Evolutionary conservation across 1,284 basidiomycete genomes (phyloP), one percentile per base, ranked within the genome.

Genomic region (Ganoderma multipileum): DNA sequence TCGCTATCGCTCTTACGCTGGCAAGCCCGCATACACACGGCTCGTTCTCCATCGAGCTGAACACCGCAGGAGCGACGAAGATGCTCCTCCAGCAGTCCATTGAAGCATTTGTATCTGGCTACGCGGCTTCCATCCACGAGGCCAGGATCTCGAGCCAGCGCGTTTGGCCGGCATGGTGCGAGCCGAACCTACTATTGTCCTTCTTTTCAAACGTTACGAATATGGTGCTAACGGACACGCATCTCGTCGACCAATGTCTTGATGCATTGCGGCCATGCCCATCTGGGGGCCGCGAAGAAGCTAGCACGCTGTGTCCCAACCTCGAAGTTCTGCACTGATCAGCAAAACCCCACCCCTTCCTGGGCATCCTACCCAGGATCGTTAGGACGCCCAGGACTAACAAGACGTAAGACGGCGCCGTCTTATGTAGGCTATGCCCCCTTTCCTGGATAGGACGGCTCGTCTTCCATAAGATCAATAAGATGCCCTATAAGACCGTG

Each of bases 161-260:
- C 0, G 52, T 59, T 9, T 72, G 71, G 71, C 42, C 69, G 23
- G 28, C 67, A 30, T 72, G 71, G 71, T 72, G 71, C 61, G 71
- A 70, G 7, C 65, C 71, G 18, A 33, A 16, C 20, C 1, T 59
- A 1, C 57, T 72, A 1, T 60, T 70, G 16, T 60, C 59, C 20
- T 23, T 65, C 18, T 44, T 72, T 1, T 63, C 71, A 1, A 50
- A 50, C n/a, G 23, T 61, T 20, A 42, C 20, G 14, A 12, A 23
- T 8, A 5, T 70, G 42, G 60, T 63, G 20, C 16, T 72, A 16
- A 20, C 26, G 20, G 69, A 72, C 30, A 16, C 61, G 3, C 67
- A 67, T 38, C 68, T 72, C 39, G 61, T 67, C 30, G 50, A 57
- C 18, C 41, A 50, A 28, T 36, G 54, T 23, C 26, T 70, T 23